Base-by-base conservation (phyloP, 257 asterid species). In the Nyctanthes arbortristis region DNA sequence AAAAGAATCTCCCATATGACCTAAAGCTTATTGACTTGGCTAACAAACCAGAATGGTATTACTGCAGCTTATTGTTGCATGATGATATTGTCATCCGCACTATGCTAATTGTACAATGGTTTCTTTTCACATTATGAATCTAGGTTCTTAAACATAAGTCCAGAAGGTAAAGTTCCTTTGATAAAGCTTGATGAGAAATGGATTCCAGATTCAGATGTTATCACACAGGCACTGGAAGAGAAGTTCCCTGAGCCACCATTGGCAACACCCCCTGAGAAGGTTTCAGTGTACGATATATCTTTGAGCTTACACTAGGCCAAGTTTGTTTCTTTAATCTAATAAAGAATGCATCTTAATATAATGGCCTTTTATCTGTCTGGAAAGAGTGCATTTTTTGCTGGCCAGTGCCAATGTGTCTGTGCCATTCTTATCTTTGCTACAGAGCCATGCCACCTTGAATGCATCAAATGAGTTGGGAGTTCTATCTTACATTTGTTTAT, bases 201-300 rank as follows among this genome's bases (percentile, higher is more conserved):
- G 97, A 75, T 84, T 67, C 88, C 96, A 27, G 99, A 93, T 84
- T 93, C 99, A 4, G 99, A 93, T 83, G 92, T 91, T 69, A 93
- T 93, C 43, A 83, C 96, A 2, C 95, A 89, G 74, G 82, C 87
- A 43, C 78, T 93, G 39, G 99, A 93, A 76, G 95, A 91, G 59
- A 93, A 89, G 79, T 91, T 86, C 72, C 97, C 99, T 0, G 82
- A 89, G 35, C 97, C 97, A 20, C 60, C 97, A 18, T 85, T 93
- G 75, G 82, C 74, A 34, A 88, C 96, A 9, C 97, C 96, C 1
- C 90, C 91, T 2, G 97, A 89, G 80, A 91, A 85, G 80, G 93
- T 95, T 68, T 73, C 96, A 7, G 83, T 75, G 99, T 93, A 89
- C 24, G 94, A 78, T 80, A 45, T 67, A 16, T 69, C 62, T 55